Base-by-base conservation (phyloP, 2,329 filamentous ascomycete genomes). In the Blastomyces silverae region DNA sequence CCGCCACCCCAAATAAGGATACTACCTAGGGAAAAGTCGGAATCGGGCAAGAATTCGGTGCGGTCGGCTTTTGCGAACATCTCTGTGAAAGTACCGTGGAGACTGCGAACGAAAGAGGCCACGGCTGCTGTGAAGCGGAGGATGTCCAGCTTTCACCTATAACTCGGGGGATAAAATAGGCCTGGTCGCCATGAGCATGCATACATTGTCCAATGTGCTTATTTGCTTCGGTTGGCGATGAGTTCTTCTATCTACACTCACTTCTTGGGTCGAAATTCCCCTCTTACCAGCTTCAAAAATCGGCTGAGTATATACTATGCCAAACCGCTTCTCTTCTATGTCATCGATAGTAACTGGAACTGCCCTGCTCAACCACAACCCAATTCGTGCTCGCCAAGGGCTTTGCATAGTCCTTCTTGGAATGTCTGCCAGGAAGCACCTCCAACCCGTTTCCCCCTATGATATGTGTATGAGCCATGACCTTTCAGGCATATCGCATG, bases 61-160 rank as follows among this genome's bases (percentile, higher is more conserved):
- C 61, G 61, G 13, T 56, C 52, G 31, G 61, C 42, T 39, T 44
- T 62, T 22, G 52, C 61, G 15, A 62, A 42, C 31, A 17, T 62
- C 17, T 52, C 46, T 44, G 10, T 11, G 11, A 62, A 42, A 34
- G 34, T n/a, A 34, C 46, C 61, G 11, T 62, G 48, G 48, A 50
- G 31, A 34, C 46, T 39, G n/a, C 55, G 52, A 50, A 44, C 52
- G 1, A 53, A 56, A 25, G 52, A 44, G 34, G 42, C 17, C 28
- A 56, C 25, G 31, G 34, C 28, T 11, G 31, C 22, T 31, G 15
- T 53, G 22, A 56, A 34, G 48, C 61, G 48, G 11, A 62, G 61
- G 61, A 62, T 56, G 48, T 13, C 52, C 13, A 62, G 61, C 25
- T 62, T 62, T 42, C 50, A 62, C 46, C 50, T 62, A 55, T 62